Percentiles rank a stretch among this genome's conserved stretches.
phyloP scores from a whole-genome alignment of 768 basidiomycete species.

The Daedaleopsis sinensis region DNA sequence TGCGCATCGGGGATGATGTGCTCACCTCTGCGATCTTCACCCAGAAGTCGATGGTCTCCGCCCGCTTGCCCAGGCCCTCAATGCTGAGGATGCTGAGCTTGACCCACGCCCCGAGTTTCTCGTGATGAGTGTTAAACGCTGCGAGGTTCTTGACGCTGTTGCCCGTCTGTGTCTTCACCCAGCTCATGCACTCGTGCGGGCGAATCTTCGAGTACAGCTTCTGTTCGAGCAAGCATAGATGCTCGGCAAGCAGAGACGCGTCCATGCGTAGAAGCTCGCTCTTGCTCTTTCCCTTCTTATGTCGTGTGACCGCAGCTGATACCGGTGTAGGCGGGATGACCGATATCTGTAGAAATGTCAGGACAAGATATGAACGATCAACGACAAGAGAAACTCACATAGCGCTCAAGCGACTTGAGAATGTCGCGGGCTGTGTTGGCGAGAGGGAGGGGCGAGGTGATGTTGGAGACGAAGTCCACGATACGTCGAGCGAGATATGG shows the following conservation, averaged over 20 bases:
- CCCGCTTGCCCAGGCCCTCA: conserved; percentile 53
- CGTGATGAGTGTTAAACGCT: conserved; percentile 62
- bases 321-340: conserved; percentile 24
- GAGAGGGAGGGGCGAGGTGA: conserved; percentile 42
- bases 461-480: conserved; percentile 53
- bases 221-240: conserved; percentile 78
- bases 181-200: conserved; percentile 73
- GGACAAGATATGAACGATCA: neutral
- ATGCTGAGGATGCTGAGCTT: conserved; percentile 60
- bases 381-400: conserved; percentile 46
- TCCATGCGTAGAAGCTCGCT: conserved; percentile 69
- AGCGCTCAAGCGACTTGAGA: conserved; percentile 52
- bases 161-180: conserved; percentile 46
- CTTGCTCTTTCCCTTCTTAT: conserved; percentile 51
- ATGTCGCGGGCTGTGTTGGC: conserved; percentile 51
- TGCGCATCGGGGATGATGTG: neutral
- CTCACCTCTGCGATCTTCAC: conserved; percentile 78
- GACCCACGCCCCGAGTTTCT: conserved; percentile 69
- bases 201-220: conserved; percentile 69
- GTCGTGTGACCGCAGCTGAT: conserved; percentile 20
- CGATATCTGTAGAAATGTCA: conserved; percentile 7
- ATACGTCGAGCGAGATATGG: conserved; percentile 59
- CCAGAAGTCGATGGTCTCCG: conserved; percentile 71
- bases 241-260: conserved; percentile 73
- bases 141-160: conserved; percentile 45